Evolutionary conservation across 805 yeast genomes (phyloP).

Genomic region (Lipomyces chichibuensis): DNA sequence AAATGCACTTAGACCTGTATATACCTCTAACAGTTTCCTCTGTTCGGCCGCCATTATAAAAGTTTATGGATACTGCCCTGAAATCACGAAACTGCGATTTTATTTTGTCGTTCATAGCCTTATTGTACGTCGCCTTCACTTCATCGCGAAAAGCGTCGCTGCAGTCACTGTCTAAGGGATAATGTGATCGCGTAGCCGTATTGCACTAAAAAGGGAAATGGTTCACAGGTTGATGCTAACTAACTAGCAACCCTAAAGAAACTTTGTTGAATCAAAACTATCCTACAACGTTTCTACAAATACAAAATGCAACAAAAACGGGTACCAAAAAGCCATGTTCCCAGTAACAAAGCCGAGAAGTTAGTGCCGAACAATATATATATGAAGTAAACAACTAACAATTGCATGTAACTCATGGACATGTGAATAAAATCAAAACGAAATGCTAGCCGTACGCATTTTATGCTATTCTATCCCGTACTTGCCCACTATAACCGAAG

Average conservation of each 20-base stretch:
- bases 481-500: neutral
- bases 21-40: conserved; percentile 62
- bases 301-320: neutral
- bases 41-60: conserved; percentile 67
- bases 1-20: neutral
- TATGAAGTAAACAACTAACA: neutral
- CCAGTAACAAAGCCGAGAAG: neutral
- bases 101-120: too few species aligned
- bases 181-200: neutral
- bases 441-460: neutral
- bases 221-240: neutral
- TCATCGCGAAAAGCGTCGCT: neutral
- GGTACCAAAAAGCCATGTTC: neutral
- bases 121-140: too few species aligned
- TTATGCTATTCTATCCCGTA: neutral
- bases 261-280: conserved; percentile 1
- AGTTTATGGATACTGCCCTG: neutral
- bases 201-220: neutral
- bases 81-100: neutral
- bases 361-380: neutral
- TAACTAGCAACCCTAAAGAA: neutral
- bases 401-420: neutral
- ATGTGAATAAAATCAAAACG: neutral
- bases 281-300: neutral
- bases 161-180: neutral